A percentile compares a stretch with the other conserved stretches of the same genome.
Evolutionary conservation across 148 eudicot species (phyloP).

Genomic region (Talinum fruticosum): DNA sequence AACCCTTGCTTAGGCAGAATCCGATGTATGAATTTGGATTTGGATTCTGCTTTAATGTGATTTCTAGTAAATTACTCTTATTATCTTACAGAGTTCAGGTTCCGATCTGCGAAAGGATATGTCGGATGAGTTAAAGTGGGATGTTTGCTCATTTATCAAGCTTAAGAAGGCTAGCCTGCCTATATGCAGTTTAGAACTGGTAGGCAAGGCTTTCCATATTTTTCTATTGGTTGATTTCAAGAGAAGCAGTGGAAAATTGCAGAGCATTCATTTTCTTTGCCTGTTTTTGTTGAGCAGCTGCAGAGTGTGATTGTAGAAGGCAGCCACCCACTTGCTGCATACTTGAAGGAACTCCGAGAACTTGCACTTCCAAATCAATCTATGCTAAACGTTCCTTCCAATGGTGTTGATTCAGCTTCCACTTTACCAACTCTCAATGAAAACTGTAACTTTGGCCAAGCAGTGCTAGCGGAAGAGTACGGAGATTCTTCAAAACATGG

Average conservation of each 20-base stretch:
- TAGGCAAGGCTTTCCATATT: slow-evolving; percentile 16
- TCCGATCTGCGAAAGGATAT: slow-evolving; percentile 24
- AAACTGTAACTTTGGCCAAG: slow-evolving; percentile 1
- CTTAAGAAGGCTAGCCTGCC: slow-evolving; percentile 48
- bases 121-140: slow-evolving; percentile 33
- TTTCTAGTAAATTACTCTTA: slow-evolving; percentile 1
- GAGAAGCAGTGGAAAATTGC: background rate
- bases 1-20: no score
- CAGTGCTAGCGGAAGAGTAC: slow-evolving; percentile 15
- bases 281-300: slow-evolving; percentile 41
- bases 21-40: background rate
- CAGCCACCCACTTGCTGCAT: slow-evolving; percentile 33
- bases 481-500: slow-evolving; percentile 14
- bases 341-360: slow-evolving; percentile 45
- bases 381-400: slow-evolving; percentile 11
- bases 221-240: background rate
- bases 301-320: slow-evolving; percentile 51
- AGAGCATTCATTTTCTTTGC: background rate
- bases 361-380: slow-evolving; percentile 26
- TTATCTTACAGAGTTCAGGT: slow-evolving; percentile 34
- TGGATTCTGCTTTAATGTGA: background rate
- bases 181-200: slow-evolving; percentile 50
- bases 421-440: slow-evolving; percentile 10
- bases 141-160: slow-evolving; percentile 41
- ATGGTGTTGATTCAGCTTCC: slow-evolving; percentile 24